Percentiles rank a stretch among this genome's conserved stretches.
Evolutionary conservation across 768 basidiomycete species (phyloP).

Genomic region (Lactarius quietus): DNA sequence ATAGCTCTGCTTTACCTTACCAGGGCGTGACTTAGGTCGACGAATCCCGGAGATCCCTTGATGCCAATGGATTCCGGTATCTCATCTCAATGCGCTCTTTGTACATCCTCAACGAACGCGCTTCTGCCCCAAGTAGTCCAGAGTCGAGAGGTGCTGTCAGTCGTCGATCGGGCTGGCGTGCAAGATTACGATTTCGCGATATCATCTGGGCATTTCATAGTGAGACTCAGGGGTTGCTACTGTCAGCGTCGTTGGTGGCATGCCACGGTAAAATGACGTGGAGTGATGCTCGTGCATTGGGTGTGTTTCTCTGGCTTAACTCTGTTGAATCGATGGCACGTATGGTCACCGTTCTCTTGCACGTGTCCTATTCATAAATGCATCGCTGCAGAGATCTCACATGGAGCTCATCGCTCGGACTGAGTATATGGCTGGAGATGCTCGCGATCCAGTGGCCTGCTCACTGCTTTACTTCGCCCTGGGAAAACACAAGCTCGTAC

Average conservation of each 20-base stretch:
- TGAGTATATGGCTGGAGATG: slow-evolving; percentile 85
- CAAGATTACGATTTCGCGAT: slow-evolving; percentile 86
- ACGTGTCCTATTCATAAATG: slow-evolving; percentile 4
- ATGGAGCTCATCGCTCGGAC: slow-evolving; percentile 89
- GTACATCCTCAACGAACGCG: slow-evolving; percentile 74
- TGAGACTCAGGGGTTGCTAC: slow-evolving; percentile 83
- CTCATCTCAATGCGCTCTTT: slow-evolving; percentile 91
- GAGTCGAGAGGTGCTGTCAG: slow-evolving; percentile 40
- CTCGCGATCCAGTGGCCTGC: slow-evolving; percentile 84
- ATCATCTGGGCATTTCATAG: slow-evolving; percentile 98
- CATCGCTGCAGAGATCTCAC: slow-evolving; percentile 57
- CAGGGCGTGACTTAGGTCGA: slow-evolving; percentile 56
- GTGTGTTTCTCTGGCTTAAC: slow-evolving; percentile 84
- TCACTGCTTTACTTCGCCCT: slow-evolving; percentile 94
- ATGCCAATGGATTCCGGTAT: slow-evolving; percentile 90
- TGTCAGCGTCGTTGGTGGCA: slow-evolving; percentile 63
- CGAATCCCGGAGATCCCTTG: slow-evolving; percentile 85
- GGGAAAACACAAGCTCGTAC: slow-evolving; percentile 87
- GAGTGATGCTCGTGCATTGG: slow-evolving; percentile 82
- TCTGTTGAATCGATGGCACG: slow-evolving; percentile 76
- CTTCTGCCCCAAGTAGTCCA: slow-evolving; percentile 47
- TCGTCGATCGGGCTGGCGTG: slow-evolving; percentile 55
- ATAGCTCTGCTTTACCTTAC: slow-evolving; percentile 10
- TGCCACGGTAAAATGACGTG: slow-evolving; percentile 87
- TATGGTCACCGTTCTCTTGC: slow-evolving; percentile 2